These are phyloP conservation scores for Pythium chondricola DNA, from an alignment of 352 stramenopile genomes.

Conservation along the genomic window DNA sequence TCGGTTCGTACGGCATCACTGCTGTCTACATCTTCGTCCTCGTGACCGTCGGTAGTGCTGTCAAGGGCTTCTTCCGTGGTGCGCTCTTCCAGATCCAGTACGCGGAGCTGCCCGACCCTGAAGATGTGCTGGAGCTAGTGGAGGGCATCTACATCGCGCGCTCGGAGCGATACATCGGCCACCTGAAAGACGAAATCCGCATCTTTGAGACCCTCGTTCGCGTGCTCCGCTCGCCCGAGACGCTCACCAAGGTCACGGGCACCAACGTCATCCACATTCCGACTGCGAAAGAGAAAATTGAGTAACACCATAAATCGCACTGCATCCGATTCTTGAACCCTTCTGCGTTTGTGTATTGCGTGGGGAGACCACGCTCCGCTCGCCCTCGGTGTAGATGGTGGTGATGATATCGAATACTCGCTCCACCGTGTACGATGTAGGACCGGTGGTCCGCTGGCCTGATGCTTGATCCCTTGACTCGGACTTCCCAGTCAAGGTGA, in stretches of 20 bases:
- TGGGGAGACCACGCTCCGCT: too few species aligned
- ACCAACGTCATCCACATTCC: conserved; percentile 85
- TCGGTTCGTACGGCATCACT: conserved; percentile 81
- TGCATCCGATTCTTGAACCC: too few species aligned
- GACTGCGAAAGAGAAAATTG: conserved; percentile 75
- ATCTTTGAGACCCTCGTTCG: conserved; percentile 86
- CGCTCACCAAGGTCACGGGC: conserved; percentile 78
- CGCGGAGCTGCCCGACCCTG: conserved; percentile 69
- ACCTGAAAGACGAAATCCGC: conserved; percentile 83
- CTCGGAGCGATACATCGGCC: conserved; percentile 75
- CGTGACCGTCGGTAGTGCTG: conserved; percentile 77
- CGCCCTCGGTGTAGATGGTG: too few species aligned
- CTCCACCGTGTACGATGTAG: too few species aligned
- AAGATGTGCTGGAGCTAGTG: conserved; percentile 81
- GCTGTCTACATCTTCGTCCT: conserved; percentile 86
- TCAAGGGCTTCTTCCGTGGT: conserved; percentile 81
- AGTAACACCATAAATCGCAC: too few species aligned
- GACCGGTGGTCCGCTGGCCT: too few species aligned
- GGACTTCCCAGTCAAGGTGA: too few species aligned
- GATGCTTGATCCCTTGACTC: too few species aligned
- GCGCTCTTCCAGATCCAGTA: conserved; percentile 81
- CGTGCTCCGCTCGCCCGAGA: conserved; percentile 79
- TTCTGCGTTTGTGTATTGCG: too few species aligned
- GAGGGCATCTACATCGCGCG: conserved; percentile 87
- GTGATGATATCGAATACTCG: too few species aligned